These are phyloP conservation scores for Teratosphaeria viscida DNA, from an alignment of 2,329 filamentous ascomycete genomes.

Conservation along the genomic window DNA sequence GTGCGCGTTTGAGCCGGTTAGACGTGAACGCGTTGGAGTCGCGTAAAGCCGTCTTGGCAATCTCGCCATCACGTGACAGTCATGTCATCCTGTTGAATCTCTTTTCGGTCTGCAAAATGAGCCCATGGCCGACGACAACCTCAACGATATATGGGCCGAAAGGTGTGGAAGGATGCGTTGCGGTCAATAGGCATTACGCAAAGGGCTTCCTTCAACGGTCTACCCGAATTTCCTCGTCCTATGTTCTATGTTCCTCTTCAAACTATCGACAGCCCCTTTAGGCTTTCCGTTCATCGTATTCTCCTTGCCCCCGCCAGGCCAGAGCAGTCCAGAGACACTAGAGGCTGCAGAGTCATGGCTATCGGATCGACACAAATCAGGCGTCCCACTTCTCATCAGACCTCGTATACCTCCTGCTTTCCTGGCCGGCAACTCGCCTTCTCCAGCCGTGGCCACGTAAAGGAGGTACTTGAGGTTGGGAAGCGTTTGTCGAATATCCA, in stretches of 20 bases:
- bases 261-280: slow-evolving; percentile 19
- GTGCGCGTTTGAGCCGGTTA: background rate
- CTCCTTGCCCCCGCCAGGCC: slow-evolving; percentile 5
- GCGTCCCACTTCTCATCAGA: slow-evolving; percentile 17
- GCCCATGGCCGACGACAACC: background rate
- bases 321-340: slow-evolving; percentile 13
- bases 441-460: slow-evolving; percentile 78
- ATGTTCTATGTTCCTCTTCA: slow-evolving; percentile 9
- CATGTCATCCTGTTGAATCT: background rate
- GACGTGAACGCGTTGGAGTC: background rate
- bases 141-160: no score
- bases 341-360: slow-evolving; percentile 18
- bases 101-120: background rate
- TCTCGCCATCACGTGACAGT: background rate
- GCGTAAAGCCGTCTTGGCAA: background rate
- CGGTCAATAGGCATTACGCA: background rate
- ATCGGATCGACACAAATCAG: slow-evolving; percentile 9
- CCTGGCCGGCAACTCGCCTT: slow-evolving; percentile 46
- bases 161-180: no score
- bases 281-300: slow-evolving; percentile 9
- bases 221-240: background rate
- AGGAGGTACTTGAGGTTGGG: slow-evolving; percentile 90
- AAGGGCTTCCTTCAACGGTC: background rate
- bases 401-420: slow-evolving; percentile 45
- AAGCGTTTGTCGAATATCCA: slow-evolving; percentile 84